Base-by-base conservation (phyloP, 148 eudicot genomes). In the Spergularia marina region DNA sequence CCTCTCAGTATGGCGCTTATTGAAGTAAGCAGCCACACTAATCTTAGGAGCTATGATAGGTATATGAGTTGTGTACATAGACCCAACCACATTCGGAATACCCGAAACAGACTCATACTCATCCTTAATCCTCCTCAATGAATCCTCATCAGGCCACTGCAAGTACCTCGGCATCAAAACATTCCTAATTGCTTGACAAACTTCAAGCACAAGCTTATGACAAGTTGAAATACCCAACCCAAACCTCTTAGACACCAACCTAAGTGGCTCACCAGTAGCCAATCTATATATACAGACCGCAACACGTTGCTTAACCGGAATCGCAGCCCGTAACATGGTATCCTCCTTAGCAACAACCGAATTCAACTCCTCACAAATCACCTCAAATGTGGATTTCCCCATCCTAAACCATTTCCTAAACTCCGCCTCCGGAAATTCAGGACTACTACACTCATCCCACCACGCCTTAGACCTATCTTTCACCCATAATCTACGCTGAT, bases 201-300 rank as follows among this genome's bases (percentile, higher is more conserved):
- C 98, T 79, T 93, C 98, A 30, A 93, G 85, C 40, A 93, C 94
- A 63, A 93, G 88, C 82, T 93, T 91, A 73, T 93, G 98, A 58
- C 98, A 93, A n/a, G 98, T 93, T 3, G 98, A 93, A n/a, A 93
- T 89, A 2, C 98, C 98, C 54, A 93, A 84, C 0, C 98, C 98
- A 53, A 93, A 93, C 44, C 88, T 78, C 79, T 91, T 91, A 12
- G 98, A 91, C 18, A 93, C 97, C 2, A 89, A 73, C 74, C 98
- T 78, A 23, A 93, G 89, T 0, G 98, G 94, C 85, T 93, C 97
- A 15, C 98, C 98, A 0, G 98, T 91, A 3, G 98, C 97, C 13
- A 93, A 79, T 62, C 95, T 79, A 85, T 92, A 94, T 75, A 94
- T 90, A 79, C 98, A 91, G 1, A 93, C 98, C 0, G 97, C 98